These are phyloP conservation scores for Plantago coronopus DNA, from an alignment of 305 asterid genomes.

Conservation along the genomic window DNA sequence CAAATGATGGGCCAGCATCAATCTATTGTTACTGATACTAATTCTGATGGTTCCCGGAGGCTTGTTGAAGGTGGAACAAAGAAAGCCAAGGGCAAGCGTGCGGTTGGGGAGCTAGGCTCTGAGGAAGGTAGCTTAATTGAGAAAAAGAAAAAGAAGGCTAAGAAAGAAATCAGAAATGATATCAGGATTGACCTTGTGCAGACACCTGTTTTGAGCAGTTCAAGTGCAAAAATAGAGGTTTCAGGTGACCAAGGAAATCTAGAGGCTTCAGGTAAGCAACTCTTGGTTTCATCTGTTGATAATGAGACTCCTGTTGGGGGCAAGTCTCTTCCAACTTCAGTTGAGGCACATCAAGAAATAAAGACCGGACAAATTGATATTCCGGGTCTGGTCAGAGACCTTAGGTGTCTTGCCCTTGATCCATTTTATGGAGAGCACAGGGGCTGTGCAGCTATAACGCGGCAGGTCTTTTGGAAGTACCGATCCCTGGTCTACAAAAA, in stretches of 20 bases:
- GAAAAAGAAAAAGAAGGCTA: slow-evolving; percentile 46
- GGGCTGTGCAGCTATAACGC: slow-evolving; percentile 34
- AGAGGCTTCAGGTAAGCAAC: slow-evolving; percentile 20
- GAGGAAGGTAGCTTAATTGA: slow-evolving; percentile 35
- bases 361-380: slow-evolving; percentile 31
- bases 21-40: slow-evolving; percentile 25
- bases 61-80: slow-evolving; percentile 36
- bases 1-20: slow-evolving; percentile 31
- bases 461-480: slow-evolving; percentile 49
- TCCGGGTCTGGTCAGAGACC: slow-evolving; percentile 44
- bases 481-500: slow-evolving; percentile 84
- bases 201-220: slow-evolving; percentile 2
- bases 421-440: slow-evolving; percentile 54
- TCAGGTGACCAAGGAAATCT: too few species aligned
- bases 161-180: slow-evolving; percentile 1
- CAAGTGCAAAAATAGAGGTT: slow-evolving; percentile 22
- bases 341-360: slow-evolving; percentile 27
- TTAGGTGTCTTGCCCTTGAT: slow-evolving; percentile 65
- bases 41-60: slow-evolving; percentile 34
- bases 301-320: slow-evolving; percentile 27
- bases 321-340: slow-evolving; percentile 23
- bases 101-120: slow-evolving; percentile 37
- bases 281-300: slow-evolving; percentile 30
- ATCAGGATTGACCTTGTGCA: slow-evolving; percentile 1
- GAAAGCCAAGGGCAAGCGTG: slow-evolving; percentile 55